These are phyloP conservation scores for Sordariomycetes sp. DNA, from an alignment of 2,329 filamentous ascomycete species.

Conservation along the genomic window DNA sequence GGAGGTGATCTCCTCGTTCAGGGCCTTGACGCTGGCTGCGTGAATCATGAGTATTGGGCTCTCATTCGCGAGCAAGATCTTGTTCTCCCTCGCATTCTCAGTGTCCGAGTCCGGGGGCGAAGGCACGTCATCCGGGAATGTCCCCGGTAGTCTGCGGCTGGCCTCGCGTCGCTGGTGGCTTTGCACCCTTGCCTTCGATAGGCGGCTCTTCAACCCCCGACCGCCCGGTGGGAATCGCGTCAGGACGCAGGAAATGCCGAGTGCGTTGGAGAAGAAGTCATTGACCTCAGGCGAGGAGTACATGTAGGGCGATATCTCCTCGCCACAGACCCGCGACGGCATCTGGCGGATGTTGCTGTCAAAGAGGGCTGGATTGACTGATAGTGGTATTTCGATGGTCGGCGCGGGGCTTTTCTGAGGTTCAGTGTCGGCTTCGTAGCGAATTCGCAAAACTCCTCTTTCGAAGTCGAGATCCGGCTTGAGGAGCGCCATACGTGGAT, in stretches of 20 bases:
- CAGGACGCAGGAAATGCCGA: slow-evolving; percentile 74
- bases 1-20: slow-evolving; percentile 64
- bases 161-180: slow-evolving; percentile 35
- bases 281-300: slow-evolving; percentile 62
- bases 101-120: slow-evolving; percentile 50
- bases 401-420: no score
- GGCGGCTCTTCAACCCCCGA: slow-evolving; percentile 48
- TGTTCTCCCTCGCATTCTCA: slow-evolving; percentile 27
- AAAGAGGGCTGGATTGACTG: slow-evolving; percentile 54
- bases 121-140: slow-evolving; percentile 43
- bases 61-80: slow-evolving; percentile 83
- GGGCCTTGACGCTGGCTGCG: slow-evolving; percentile 63
- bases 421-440: no score
- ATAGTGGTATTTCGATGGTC: slow-evolving; percentile 51
- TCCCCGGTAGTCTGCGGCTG: slow-evolving; percentile 32
- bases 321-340: slow-evolving; percentile 72
- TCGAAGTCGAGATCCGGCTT: slow-evolving; percentile 65
- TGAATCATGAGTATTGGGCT: slow-evolving; percentile 85
- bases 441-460: slow-evolving; percentile 54
- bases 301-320: slow-evolving; percentile 59
- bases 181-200: slow-evolving; percentile 63
- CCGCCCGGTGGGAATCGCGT: slow-evolving; percentile 72
- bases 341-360: slow-evolving; percentile 27
- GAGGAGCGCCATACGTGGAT: slow-evolving; percentile 81
- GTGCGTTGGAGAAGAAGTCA: slow-evolving; percentile 64